Conservation (phyloP, 805 yeast genomes). For the Cyberlindnera euphorbiiphila region DNA sequence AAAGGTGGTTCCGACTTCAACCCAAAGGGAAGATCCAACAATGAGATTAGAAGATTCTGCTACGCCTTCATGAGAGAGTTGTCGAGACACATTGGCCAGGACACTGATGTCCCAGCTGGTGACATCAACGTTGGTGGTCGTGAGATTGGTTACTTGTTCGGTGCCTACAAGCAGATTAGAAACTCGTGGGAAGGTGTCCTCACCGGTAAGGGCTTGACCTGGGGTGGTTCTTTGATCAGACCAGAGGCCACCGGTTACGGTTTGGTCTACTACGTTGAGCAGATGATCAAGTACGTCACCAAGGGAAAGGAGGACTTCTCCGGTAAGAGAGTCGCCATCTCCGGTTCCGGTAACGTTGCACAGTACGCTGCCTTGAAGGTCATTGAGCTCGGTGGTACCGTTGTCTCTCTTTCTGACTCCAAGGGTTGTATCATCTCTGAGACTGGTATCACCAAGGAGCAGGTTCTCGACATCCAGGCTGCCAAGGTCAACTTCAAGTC, state of each 20-base stretch:
- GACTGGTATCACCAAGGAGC: conserved; percentile 80
- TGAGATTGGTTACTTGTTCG: conserved; percentile 75
- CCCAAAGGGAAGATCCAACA: conserved; percentile 91
- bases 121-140: conserved; percentile 96
- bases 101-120: conserved; percentile 99
- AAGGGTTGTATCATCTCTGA: conserved; percentile 81
- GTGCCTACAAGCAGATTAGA: conserved; percentile 90
- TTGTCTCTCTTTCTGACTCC: conserved; percentile 91
- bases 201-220: conserved; percentile 95
- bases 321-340: conserved; percentile 93
- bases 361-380: conserved; percentile 98
- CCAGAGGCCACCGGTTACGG: conserved; percentile 99
- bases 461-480: conserved; percentile 66
- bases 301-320: conserved; percentile 83
- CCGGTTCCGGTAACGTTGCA: conserved; percentile 99
- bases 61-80: conserved; percentile 93
- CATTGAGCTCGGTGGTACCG: conserved; percentile 94
- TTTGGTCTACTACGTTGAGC: conserved; percentile 92
- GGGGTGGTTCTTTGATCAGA: conserved; percentile 99
- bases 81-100: conserved; percentile 93
- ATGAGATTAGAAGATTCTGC: conserved; percentile 96
- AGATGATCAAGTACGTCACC: conserved; percentile 93
- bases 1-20: conserved; percentile 98
- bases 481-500: conserved; percentile 79
- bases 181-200: conserved; percentile 96